Percentiles rank a stretch among this genome's conserved stretches.
These are phyloP conservation scores for Cytidiella melzeri DNA, from an alignment of 768 basidiomycete species.

Conservation along the genomic window DNA sequence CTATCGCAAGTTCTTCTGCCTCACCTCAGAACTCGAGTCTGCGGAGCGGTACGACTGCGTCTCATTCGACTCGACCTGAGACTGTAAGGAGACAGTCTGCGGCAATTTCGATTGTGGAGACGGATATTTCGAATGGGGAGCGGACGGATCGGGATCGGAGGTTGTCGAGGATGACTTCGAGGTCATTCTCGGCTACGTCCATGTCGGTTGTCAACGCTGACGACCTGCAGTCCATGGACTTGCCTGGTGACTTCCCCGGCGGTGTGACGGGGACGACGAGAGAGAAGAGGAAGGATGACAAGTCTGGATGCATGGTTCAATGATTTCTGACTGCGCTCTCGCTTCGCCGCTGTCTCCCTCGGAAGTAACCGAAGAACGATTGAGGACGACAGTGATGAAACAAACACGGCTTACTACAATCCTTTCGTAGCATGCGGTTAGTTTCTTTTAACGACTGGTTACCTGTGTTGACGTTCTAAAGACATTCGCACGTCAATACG, in stretches of 20 bases:
- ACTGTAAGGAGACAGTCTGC: constrained; percentile 25
- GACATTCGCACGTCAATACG: neutral
- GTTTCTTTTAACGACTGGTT: too few relatives aligned
- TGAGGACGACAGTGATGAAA: neutral
- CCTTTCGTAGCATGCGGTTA: neutral
- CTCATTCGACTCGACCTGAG: constrained; percentile 35
- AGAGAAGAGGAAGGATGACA: constrained; percentile 33
- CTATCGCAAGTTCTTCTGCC: constrained; percentile 56
- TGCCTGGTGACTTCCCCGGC: constrained; percentile 26
- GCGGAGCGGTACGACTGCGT: constrained; percentile 48
- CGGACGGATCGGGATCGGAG: constrained; percentile 18
- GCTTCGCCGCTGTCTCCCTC: neutral
- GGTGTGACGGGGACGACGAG: constrained; percentile 2
- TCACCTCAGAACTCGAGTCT: constrained; percentile 46
- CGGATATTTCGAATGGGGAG: constrained; percentile 24
- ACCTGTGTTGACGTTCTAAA: neutral
- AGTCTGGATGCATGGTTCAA: constrained; percentile 43
- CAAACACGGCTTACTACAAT: neutral
- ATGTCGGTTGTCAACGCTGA: constrained; percentile 21
- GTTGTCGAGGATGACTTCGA: constrained; percentile 27
- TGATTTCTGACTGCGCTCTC: constrained; percentile 13
- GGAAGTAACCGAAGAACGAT: neutral
- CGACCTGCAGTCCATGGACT: constrained; percentile 20
- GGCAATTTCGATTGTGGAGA: constrained; percentile 27
- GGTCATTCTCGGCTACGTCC: constrained; percentile 27